Evolutionary conservation across 306 rosid species (phyloP), one percentile per base, ranked within the genome.

Genomic region (Dalbergia cultrata): DNA sequence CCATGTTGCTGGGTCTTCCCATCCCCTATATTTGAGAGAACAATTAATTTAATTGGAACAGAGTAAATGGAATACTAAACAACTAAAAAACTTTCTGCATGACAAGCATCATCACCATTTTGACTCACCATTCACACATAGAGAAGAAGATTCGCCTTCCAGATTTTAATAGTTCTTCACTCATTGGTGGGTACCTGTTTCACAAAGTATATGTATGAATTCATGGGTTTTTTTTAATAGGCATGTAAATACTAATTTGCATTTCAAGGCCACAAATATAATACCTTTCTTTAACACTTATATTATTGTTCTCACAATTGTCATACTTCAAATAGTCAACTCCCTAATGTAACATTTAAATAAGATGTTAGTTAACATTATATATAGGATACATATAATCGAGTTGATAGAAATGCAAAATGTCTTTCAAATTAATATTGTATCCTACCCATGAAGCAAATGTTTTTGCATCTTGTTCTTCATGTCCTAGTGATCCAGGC

Each of bases 301-400:
- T 70, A 31, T 88, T 63, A 45, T 77, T 64, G 75, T 87, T 86
- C 54, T 83, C 52, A 85, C 97, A 90, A 45, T 93, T 93, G 62
- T 90, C 97, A 83, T 93, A 93, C 84, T 93, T 93, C 91, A 93
- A 87, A 84, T 86, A 93, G 72, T 93, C 97, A 69, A 93, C 44
- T 39, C 88, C 92, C 97, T 93, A 45, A 72, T 26, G 31, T 41
- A 54, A 62, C 21, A 65, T 72, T 75, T 17, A 62, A 65, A 39
- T 4, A 31, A 57, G 0, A 18, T 69, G 12, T 54, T 58, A 65
- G 54, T 31, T 41, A 17, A 45, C 73, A 50, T 54, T 74, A 17
- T 34, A n/a, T 65, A 60, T 19, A 76, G 41, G 7, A 37, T 37
- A 37, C 7, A 37, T 26, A 26, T 26, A 37, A 37, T 37, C 6